Evolutionary conservation across 768 basidiomycete genomes (phyloP).

Genomic region (Termitomyces sp.): DNA sequence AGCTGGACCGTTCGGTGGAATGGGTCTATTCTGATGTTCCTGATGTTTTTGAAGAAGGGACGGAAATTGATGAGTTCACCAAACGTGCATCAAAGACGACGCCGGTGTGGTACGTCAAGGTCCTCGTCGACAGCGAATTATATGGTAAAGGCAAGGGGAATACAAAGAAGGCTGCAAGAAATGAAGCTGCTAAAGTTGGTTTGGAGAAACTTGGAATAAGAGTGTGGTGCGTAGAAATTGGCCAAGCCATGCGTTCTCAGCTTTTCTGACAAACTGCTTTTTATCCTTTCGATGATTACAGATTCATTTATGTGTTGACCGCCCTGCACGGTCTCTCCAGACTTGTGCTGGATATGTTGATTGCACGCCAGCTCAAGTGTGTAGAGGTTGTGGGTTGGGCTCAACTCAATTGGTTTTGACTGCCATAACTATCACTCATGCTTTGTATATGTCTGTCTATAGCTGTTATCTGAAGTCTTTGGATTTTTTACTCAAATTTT

Average conservation of each 20-base stretch:
- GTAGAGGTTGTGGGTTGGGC: slow-evolving; percentile 46
- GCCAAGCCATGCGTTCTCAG: too few relatives aligned
- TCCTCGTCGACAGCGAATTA: slow-evolving; percentile 53
- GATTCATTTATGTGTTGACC: not conserved
- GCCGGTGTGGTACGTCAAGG: slow-evolving; percentile 69
- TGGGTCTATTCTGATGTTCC: slow-evolving; percentile 58
- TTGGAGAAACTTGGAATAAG: slow-evolving; percentile 52
- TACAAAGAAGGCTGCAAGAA: slow-evolving; percentile 76
- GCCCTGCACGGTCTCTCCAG: slow-evolving; percentile 49
- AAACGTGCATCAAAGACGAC: slow-evolving; percentile 53
- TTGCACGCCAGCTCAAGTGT: slow-evolving; percentile 49
- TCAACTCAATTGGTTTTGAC: not conserved
- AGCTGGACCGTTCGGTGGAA: slow-evolving; percentile 49
- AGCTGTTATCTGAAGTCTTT: not conserved
- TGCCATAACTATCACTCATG: not conserved
- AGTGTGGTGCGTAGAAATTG: slow-evolving; percentile 35
- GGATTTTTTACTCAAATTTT: not conserved
- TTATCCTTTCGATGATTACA: not conserved
- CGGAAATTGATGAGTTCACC: slow-evolving; percentile 17
- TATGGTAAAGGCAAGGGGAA: slow-evolving; percentile 61
- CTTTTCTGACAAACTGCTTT: not conserved
- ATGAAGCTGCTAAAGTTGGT: slow-evolving; percentile 77
- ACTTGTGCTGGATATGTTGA: slow-evolving; percentile 42
- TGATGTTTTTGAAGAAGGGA: slow-evolving; percentile 22
- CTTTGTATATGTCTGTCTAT: not conserved